These are phyloP conservation scores for Cymbopogon flexuosus DNA, from an alignment of 202 grass and related monocot genomes.

Conservation along the genomic window DNA sequence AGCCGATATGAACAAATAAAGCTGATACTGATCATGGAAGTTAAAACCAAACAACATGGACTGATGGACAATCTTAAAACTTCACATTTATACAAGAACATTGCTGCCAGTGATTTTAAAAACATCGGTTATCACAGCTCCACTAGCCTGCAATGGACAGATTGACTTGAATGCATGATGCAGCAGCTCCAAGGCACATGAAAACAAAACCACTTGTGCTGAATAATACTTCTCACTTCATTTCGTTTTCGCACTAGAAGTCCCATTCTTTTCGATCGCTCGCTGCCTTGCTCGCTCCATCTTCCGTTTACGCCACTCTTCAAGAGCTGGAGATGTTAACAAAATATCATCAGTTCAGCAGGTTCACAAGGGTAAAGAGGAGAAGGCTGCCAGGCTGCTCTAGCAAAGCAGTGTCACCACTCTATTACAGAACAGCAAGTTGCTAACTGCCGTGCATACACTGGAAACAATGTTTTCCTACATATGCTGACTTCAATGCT, in stretches of 20 bases:
- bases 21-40: background rate
- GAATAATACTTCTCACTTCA: background rate
- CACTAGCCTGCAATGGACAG: background rate
- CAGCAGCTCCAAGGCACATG: background rate
- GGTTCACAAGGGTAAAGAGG: background rate
- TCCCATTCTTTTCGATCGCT: constrained; percentile 72
- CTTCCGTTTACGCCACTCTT: constrained; percentile 96
- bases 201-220: background rate
- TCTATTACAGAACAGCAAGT: background rate
- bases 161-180: background rate
- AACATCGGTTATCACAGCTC: background rate
- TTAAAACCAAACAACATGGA: background rate
- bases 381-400: background rate
- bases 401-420: background rate
- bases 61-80: background rate
- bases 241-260: constrained; percentile 21
- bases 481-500: background rate
- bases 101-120: background rate
- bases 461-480: background rate
- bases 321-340: constrained; percentile 55
- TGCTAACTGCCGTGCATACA: background rate
- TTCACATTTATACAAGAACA: background rate
- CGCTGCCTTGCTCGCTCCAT: constrained; percentile 86
- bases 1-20: background rate
- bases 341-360: background rate